phyloP scores from a whole-genome alignment of 2,329 filamentous ascomycete species.

The Aspergillus sp. region DNA sequence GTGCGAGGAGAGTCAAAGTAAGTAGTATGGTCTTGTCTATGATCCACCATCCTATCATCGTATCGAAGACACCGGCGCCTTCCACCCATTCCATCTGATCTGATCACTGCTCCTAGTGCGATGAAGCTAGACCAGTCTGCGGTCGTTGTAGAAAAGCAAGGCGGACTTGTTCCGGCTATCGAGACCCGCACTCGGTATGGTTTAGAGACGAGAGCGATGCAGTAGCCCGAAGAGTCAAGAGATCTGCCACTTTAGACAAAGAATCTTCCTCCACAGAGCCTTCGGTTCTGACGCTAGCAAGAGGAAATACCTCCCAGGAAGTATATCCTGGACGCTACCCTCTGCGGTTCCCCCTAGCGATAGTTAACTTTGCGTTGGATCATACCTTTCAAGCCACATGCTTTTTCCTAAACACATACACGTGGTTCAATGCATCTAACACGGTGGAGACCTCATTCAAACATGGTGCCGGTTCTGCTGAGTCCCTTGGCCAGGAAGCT shows the following conservation, averaged over 20 bases:
- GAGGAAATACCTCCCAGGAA: background rate
- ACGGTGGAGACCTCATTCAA: background rate
- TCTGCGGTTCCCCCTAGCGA: background rate
- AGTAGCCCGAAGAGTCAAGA: background rate
- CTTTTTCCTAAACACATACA: background rate
- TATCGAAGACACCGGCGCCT: too few relatives aligned
- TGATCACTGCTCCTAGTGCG: background rate
- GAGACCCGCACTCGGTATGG: constrained; percentile 3
- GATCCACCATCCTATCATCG: background rate
- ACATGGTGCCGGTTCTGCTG: background rate
- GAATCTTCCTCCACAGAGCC: background rate
- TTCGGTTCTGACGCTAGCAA: background rate
- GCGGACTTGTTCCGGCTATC: constrained; percentile 5
- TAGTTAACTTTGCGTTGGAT: constrained; percentile 6
- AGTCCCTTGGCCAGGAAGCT: background rate
- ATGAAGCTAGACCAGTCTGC: constrained; percentile 2
- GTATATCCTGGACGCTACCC: background rate
- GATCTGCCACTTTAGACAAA: background rate
- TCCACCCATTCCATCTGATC: background rate
- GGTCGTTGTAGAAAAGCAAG: background rate
- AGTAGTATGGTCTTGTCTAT: constrained; percentile 4
- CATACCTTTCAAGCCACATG: constrained; percentile 5
- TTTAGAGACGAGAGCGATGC: constrained; percentile 4
- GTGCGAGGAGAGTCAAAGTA: background rate
- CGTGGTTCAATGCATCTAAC: background rate